Percentiles rank a stretch among this genome's conserved stretches.
These are phyloP conservation scores for Sechiopsis laciniata DNA, from an alignment of 306 rosid genomes.

Conservation along the genomic window DNA sequence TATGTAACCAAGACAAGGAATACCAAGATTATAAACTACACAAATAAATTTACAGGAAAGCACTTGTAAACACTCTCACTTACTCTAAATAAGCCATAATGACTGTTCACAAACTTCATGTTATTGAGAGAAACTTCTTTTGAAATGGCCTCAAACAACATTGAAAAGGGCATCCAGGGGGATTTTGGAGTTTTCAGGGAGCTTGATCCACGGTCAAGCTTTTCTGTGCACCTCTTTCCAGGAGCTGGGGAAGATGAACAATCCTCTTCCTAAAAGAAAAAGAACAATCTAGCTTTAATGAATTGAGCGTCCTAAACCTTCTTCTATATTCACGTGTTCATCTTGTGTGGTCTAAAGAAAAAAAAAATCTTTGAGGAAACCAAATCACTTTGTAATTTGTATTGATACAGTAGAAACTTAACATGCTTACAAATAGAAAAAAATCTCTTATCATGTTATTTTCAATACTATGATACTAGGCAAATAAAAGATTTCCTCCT, in stretches of 20 bases:
- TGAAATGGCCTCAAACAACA: conserved; percentile 59
- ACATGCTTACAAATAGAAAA: not conserved
- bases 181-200: conserved; percentile 49
- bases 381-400: not conserved
- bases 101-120: conserved; percentile 39
- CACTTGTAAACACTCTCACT: conserved; percentile 1
- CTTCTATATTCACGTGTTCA: not conserved
- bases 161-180: conserved; percentile 76
- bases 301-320: not conserved
- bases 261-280: conserved; percentile 21
- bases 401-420: not conserved
- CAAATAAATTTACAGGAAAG: not conserved
- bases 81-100: conserved; percentile 56
- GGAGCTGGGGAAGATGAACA: conserved; percentile 16
- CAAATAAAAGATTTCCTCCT: not conserved
- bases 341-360: not conserved
- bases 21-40: conserved; percentile 12
- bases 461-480: not conserved
- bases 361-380: not conserved
- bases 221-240: conserved; percentile 9
- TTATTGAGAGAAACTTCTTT: conserved; percentile 35
- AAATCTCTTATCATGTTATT: not conserved
- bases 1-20: conserved; percentile 20
- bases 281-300: not conserved
- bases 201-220: conserved; percentile 22